Evolutionary conservation across 1,284 basidiomycete species (phyloP).

Genomic region (Cutaneotrichosporon mucoides): DNA sequence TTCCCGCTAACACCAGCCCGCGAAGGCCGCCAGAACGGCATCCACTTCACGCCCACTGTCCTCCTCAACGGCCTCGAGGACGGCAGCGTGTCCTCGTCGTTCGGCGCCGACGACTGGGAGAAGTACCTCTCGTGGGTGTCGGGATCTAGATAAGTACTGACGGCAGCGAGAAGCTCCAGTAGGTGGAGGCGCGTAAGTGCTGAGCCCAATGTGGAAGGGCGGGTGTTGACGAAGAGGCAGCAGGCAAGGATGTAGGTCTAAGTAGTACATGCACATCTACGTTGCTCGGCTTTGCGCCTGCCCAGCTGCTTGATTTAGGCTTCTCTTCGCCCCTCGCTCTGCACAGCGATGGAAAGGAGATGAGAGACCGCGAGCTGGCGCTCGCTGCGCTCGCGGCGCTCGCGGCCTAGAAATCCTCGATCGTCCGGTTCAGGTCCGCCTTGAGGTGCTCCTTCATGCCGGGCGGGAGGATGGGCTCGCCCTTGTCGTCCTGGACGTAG

Average conservation of each 20-base stretch:
- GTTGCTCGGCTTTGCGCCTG: too few relatives aligned
- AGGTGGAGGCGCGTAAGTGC: background rate
- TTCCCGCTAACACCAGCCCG: conserved; percentile 55
- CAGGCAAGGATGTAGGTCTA: conserved; percentile 2
- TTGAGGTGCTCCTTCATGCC: conserved; percentile 82
- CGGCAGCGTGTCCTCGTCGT: conserved; percentile 73
- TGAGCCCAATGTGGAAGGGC: too few relatives aligned
- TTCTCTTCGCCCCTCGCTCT: too few relatives aligned
- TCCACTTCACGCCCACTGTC: conserved; percentile 87
- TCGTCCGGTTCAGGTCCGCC: conserved; percentile 78
- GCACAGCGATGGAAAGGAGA: too few relatives aligned
- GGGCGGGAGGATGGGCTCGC: conserved; percentile 69
- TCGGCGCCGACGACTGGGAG: conserved; percentile 78
- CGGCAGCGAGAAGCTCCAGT: conserved; percentile 14
- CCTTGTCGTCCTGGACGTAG: conserved; percentile 53
- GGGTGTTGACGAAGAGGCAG: background rate
- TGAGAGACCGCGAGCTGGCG: too few relatives aligned
- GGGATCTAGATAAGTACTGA: background rate
- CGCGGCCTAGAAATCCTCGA: conserved; percentile 55
- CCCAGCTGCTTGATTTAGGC: too few relatives aligned
- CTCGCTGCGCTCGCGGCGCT: too few relatives aligned
- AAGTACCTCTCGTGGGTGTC: conserved; percentile 61
- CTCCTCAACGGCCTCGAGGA: conserved; percentile 81
- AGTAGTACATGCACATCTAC: conserved; percentile 2
- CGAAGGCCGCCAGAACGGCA: conserved; percentile 81